phyloP scores from a whole-genome alignment of 352 stramenopile genomes.

The Phytophthora parvispora region DNA sequence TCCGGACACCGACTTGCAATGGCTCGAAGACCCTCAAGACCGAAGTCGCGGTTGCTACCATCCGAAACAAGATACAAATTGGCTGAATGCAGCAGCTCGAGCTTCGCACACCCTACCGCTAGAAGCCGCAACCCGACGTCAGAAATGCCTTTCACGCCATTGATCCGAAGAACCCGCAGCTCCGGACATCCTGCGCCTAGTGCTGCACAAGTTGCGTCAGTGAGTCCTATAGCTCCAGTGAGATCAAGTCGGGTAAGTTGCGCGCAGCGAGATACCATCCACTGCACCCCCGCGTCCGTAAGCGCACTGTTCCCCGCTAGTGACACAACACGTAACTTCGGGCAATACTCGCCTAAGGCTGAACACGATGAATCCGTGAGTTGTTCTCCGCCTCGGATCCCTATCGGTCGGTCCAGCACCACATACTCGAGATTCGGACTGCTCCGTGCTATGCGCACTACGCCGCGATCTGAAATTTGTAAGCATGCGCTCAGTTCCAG shows the following conservation, averaged over 20 bases:
- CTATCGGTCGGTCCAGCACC: slow-evolving; percentile 60
- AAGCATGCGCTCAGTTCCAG: slow-evolving; percentile 86
- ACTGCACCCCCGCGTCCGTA: slow-evolving; percentile 92
- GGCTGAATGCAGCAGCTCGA: slow-evolving; percentile 78
- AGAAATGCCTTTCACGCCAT: slow-evolving; percentile 80
- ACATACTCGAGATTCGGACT: slow-evolving; percentile 83
- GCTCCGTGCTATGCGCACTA: slow-evolving; percentile 84
- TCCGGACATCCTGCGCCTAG: slow-evolving; percentile 48
- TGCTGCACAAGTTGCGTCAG: slow-evolving; percentile 75
- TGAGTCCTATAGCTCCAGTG: slow-evolving; percentile 85
- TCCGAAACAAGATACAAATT: slow-evolving; percentile 94
- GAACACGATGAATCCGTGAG: slow-evolving; percentile 93
- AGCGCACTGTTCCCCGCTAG: slow-evolving; percentile 90
- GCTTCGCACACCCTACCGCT: slow-evolving; percentile 80
- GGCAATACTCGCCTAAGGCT: slow-evolving; percentile 78
- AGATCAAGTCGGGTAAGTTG: slow-evolving; percentile 86
- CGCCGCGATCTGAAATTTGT: slow-evolving; percentile 85
- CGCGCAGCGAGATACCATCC: slow-evolving; percentile 85
- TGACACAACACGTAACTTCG: slow-evolving; percentile 60
- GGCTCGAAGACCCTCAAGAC: slow-evolving; percentile 92
- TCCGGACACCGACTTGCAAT: slow-evolving; percentile 69
- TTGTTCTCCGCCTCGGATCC: slow-evolving; percentile 60
- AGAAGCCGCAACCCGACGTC: slow-evolving; percentile 90
- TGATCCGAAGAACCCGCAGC: slow-evolving; percentile 54
- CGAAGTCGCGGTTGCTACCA: slow-evolving; percentile 93